These are phyloP conservation scores for Colletotrichum chrysophilum DNA, from an alignment of 2,329 filamentous ascomycete species.

Conservation along the genomic window DNA sequence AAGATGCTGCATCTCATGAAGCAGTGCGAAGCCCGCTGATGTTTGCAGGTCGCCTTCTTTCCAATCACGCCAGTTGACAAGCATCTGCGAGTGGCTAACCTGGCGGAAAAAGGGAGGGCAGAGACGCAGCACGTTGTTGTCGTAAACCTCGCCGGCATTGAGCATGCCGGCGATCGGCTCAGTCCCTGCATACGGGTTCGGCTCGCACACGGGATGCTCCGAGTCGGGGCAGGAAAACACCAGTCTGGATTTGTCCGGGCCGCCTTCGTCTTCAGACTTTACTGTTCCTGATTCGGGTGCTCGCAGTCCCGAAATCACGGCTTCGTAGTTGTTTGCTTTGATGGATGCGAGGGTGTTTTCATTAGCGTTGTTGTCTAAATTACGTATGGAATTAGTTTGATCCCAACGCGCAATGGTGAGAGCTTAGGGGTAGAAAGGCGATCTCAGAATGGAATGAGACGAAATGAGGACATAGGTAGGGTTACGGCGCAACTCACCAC, in stretches of 20 bases:
- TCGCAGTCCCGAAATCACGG: background rate
- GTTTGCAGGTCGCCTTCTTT: background rate
- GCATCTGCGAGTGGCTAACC: background rate
- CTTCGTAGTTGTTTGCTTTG: background rate
- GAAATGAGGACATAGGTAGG: background rate
- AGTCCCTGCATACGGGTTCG: background rate
- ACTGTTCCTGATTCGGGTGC: background rate
- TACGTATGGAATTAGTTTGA: no score
- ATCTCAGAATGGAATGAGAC: background rate
- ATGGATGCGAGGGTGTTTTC: background rate
- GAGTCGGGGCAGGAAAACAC: background rate
- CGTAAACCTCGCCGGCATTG: background rate
- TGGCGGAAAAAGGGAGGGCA: background rate
- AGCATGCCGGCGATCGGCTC: background rate
- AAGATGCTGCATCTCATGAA: background rate
- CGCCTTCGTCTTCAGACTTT: background rate
- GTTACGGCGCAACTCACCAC: background rate
- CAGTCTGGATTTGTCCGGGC: background rate
- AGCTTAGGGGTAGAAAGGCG: accelerated
- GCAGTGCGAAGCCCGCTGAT: background rate
- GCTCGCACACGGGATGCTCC: background rate
- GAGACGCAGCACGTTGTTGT: background rate
- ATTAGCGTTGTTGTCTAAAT: background rate
- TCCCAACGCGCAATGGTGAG: accelerated
- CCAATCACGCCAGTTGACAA: background rate